These are phyloP conservation scores for Pythium utonaiense DNA, from an alignment of 352 stramenopile genomes.

Conservation along the genomic window DNA sequence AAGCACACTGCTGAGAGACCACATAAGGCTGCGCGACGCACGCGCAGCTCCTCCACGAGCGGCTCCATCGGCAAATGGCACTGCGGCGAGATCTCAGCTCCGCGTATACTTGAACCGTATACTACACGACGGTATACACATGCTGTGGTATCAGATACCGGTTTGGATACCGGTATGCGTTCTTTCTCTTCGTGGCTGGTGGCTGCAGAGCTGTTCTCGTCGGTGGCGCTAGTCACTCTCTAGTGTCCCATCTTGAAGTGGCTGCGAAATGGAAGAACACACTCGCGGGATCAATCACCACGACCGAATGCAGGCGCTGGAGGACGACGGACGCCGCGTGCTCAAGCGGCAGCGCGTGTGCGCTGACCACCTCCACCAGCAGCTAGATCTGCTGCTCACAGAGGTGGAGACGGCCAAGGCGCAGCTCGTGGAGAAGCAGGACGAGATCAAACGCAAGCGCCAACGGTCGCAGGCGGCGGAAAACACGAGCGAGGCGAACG, in stretches of 20 bases:
- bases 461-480: conserved; percentile 20
- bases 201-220: conserved; percentile 10
- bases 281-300: too few species aligned
- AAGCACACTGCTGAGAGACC: too few species aligned
- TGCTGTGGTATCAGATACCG: too few species aligned
- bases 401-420: conserved; percentile 59
- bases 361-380: conserved; percentile 52
- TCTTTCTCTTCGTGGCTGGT: conserved; percentile 16
- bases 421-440: conserved; percentile 51
- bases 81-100: too few species aligned
- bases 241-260: conserved; percentile 28
- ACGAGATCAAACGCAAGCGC: conserved; percentile 65
- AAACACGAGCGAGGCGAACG: conserved; percentile 14
- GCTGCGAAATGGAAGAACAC: conserved; percentile 19
- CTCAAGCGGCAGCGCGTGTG: conserved; percentile 72
- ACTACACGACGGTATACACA: too few species aligned
- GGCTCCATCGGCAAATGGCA: too few species aligned
- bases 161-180: not conserved
- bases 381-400: conserved; percentile 58
- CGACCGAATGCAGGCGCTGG: conserved; percentile 68
- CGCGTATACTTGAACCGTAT: too few species aligned
- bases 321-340: conserved; percentile 56
- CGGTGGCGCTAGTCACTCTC: conserved; percentile 12
- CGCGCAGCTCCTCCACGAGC: too few species aligned
- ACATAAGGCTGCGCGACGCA: too few species aligned